phyloP scores from a whole-genome alignment of 2,329 filamentous ascomycete species.

The Aspergillus pseudoterreus region DNA sequence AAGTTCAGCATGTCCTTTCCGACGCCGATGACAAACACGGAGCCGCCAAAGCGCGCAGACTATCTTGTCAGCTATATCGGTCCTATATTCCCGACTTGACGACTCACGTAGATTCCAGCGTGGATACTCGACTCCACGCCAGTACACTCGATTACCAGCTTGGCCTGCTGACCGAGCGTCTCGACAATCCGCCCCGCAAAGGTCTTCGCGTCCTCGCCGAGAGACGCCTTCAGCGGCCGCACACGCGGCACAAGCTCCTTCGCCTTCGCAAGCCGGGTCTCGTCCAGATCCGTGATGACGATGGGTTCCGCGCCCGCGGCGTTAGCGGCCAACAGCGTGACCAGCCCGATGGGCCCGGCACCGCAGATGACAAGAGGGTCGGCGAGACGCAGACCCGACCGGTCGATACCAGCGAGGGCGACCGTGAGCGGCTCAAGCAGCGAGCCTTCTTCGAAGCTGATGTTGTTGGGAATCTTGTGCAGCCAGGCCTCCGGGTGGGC shows the following conservation, averaged over 20 bases:
- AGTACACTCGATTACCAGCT: constrained; percentile 18
- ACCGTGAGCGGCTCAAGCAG: constrained; percentile 16
- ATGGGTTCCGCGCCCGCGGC: constrained; percentile 17
- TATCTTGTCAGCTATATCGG: background rate
- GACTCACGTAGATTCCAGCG: constrained; percentile 17
- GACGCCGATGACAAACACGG: constrained; percentile 17
- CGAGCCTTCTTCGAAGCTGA: constrained; percentile 16
- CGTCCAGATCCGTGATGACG: constrained; percentile 17
- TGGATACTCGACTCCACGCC: constrained; percentile 18
- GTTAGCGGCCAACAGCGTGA: constrained; percentile 15
- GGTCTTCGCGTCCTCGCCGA: constrained; percentile 6
- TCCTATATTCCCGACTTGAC: no score
- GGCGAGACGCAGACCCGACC: constrained; percentile 13
- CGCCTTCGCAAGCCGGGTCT: constrained; percentile 13
- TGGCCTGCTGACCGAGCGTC: constrained; percentile 16
- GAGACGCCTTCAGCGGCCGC: constrained; percentile 4
- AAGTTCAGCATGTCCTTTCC: constrained; percentile 19
- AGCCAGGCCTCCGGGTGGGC: constrained; percentile 17
- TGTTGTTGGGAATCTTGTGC: constrained; percentile 13
- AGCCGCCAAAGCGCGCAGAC: constrained; percentile 17
- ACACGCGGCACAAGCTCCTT: constrained; percentile 17
- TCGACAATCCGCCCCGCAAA: constrained; percentile 11
- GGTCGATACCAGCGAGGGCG: constrained; percentile 14
- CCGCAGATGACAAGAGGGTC: constrained; percentile 17
- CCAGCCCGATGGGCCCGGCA: constrained; percentile 16